Base-by-base conservation (phyloP, 495 filamentous ascomycete species). In the Acidomyces sp. region DNA sequence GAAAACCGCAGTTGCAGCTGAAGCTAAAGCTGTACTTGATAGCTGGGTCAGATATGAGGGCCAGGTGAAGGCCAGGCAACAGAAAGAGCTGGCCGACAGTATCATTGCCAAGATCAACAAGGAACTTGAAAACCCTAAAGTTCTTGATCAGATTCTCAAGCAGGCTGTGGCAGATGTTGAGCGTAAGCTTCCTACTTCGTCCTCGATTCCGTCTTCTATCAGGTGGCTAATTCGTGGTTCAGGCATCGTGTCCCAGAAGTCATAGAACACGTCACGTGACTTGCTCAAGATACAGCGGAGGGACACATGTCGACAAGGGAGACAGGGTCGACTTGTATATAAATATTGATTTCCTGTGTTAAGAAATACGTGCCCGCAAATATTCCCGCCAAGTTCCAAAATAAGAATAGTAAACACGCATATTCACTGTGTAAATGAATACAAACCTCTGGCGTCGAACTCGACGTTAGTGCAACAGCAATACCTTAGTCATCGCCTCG, bases 21-120 rank as follows among this genome's bases (percentile, higher is more conserved):
- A 99, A 73, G 92, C 88, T 49, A 96, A 94, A 77, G 55, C 71
- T 35, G 88, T 95, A 25, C 77, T 99, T 40, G 90, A 99, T 61
- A 94, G 86, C 37, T 96, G 92, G 90, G 86, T 95, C 42, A 77
- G 90, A 55, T 99, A 99, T 63, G 90, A 99, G 71, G 71, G 80
- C 43, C 90, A 96, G 70, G 86, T 96, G 55, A 99, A 95, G 82
- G 80, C 86, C 68, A 76, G 90, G 58, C 84, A 96, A 70, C 90
- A 99, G 74, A 78, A 71, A 62, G 90, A 99, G 74, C 73, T 99
- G 51, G 84, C 90, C 39, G 79, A 94, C 59, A 70, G 64, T 59
- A 68, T 99, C 63, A 96, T 99, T 53, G 75, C 75, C 64, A 99
- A 93, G 76, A 88, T 95, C 54, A 78, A 80, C 63, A 95, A 95